A percentile compares a stretch with the other conserved stretches of the same genome.
phyloP scores from a whole-genome alignment of 768 basidiomycete species.

The Lentinula aciculospora region DNA sequence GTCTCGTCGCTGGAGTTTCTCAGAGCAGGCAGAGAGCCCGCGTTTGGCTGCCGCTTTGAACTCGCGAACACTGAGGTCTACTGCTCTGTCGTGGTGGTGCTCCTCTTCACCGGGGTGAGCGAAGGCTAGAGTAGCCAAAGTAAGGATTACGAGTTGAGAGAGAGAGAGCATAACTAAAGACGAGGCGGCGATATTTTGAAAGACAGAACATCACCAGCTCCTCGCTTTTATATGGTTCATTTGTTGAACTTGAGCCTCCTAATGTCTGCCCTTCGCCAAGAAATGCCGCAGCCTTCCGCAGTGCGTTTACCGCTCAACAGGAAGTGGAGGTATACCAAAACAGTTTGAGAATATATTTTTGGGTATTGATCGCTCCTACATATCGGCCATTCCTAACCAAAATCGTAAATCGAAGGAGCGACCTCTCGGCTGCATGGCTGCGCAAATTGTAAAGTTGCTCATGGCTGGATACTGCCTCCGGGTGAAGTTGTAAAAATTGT shows the following conservation, averaged over 20 bases:
- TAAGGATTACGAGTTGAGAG: background rate
- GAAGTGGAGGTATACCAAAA: background rate
- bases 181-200: no score
- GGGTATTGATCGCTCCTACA: background rate
- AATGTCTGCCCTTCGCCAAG: background rate
- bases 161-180: background rate
- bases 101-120: background rate
- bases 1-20: background rate
- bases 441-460: background rate
- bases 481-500: background rate
- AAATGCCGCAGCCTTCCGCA: background rate
- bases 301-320: background rate
- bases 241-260: no score
- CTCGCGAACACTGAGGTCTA: background rate
- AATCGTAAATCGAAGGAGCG: background rate
- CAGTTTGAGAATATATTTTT: background rate
- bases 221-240: no score
- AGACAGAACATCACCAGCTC: no score
- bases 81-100: background rate
- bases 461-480: background rate
- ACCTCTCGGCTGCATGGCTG: background rate
- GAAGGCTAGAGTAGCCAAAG: background rate
- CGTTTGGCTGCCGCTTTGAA: background rate
- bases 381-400: background rate
- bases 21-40: background rate